These are phyloP conservation scores for Secale cereale DNA, from an alignment of 176 grass and related monocot genomes.

Conservation along the genomic window DNA sequence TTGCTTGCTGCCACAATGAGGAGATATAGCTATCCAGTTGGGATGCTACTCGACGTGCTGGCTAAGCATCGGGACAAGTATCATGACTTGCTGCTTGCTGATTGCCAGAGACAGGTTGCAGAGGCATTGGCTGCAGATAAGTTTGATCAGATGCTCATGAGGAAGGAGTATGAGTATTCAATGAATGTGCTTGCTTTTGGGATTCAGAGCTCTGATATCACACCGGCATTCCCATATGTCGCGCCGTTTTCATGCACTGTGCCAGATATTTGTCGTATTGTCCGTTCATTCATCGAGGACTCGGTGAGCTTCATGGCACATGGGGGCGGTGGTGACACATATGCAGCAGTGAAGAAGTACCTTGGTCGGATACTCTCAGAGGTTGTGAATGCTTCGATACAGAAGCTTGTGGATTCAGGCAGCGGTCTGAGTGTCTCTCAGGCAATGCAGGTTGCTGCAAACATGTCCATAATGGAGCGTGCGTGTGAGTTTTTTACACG, in stretches of 20 bases:
- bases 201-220: conserved; percentile 94
- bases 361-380: conserved; percentile 81
- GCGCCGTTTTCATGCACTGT: conserved; percentile 86
- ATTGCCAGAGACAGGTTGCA: conserved; percentile 88
- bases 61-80: conserved; percentile 95
- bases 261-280: conserved; percentile 88
- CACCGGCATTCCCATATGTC: conserved; percentile 89
- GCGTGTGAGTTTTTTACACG: conserved; percentile 91
- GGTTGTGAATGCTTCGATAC: conserved; percentile 64
- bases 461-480: conserved; percentile 94
- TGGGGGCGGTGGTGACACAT: conserved; percentile 79
- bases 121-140: conserved; percentile 86
- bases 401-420: conserved; percentile 63
- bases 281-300: conserved; percentile 95
- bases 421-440: conserved; percentile 75
- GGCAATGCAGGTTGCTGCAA: conserved; percentile 94
- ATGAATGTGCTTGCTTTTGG: conserved; percentile 98
- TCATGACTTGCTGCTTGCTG: conserved; percentile 85
- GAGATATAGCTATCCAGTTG: conserved; percentile 90
- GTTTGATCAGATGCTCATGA: conserved; percentile 99
- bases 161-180: conserved; percentile 98
- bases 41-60: conserved; percentile 80
- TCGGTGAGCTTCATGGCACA: conserved; percentile 98
- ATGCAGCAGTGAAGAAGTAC: conserved; percentile 87
- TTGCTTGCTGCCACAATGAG: conserved; percentile 73